phyloP scores from a whole-genome alignment of 2,329 filamentous ascomycete species.

The Aspergillus arachidicola region DNA sequence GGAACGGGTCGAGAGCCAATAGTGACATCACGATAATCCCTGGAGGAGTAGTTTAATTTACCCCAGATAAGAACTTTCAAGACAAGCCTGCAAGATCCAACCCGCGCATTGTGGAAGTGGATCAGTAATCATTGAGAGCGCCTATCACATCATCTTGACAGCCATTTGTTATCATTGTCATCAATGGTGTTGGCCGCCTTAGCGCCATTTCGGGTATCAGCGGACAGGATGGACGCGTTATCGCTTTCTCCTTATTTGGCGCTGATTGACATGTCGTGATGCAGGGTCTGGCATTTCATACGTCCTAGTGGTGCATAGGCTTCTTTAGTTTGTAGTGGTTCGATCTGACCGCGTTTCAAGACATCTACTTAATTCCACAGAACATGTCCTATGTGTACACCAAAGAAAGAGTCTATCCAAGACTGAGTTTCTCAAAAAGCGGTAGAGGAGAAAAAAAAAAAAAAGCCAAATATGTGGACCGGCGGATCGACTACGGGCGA shows the following conservation, averaged over 20 bases:
- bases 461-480: too few species aligned
- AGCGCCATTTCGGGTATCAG: not conserved
- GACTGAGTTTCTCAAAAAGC: too few species aligned
- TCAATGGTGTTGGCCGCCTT: not conserved
- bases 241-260: not conserved
- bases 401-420: too few species aligned
- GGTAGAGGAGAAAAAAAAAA: too few species aligned
- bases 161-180: too few species aligned
- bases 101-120: not conserved
- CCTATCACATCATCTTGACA: not conserved
- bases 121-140: not conserved
- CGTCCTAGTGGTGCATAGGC: not conserved
- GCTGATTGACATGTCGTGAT: not conserved
- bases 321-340: too few species aligned
- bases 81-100: not conserved
- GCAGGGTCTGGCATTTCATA: not conserved
- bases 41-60: not conserved
- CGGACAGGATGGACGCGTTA: slow-evolving; percentile 1
- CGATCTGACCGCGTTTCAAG: too few species aligned
- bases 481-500: too few species aligned
- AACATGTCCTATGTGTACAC: too few species aligned
- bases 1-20: not conserved
- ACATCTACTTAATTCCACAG: too few species aligned
- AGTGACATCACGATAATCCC: not conserved
- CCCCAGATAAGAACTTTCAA: not conserved